Conservation (phyloP, 1,284 basidiomycete genomes). For the Coniferiporia weirii region DNA sequence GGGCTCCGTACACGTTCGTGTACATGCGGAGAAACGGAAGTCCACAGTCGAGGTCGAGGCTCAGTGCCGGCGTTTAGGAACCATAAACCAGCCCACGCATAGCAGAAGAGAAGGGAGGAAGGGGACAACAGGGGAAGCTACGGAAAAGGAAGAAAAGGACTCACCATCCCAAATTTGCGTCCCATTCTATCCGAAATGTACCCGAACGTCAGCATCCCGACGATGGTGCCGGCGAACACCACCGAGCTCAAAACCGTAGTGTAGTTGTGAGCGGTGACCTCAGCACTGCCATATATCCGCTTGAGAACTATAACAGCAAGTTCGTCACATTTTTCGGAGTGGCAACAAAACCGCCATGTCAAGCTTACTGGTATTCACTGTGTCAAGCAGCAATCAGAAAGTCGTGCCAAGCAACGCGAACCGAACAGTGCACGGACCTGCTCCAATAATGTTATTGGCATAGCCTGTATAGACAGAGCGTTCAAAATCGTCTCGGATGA, state of each 20-base stretch:
- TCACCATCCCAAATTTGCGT: slow-evolving; percentile 83
- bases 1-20: neutral
- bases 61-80: too few species aligned
- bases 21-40: too few species aligned
- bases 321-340: neutral
- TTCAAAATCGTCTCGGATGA: neutral
- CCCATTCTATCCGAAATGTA: slow-evolving; percentile 84
- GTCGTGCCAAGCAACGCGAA: neutral
- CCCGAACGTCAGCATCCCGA: slow-evolving; percentile 76
- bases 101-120: neutral
- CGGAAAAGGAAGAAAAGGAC: slow-evolving; percentile 21
- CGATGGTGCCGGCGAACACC: slow-evolving; percentile 77
- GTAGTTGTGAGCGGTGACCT: slow-evolving; percentile 47
- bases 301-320: slow-evolving; percentile 46
- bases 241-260: slow-evolving; percentile 61
- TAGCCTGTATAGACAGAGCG: slow-evolving; percentile 49
- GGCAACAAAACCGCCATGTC: neutral
- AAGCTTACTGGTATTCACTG: slow-evolving; percentile 59
- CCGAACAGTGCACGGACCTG: slow-evolving; percentile 41
- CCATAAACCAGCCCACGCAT: too few species aligned
- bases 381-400: slow-evolving; percentile 3
- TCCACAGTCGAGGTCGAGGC: too few species aligned
- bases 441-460: slow-evolving; percentile 74
- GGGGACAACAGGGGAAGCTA: slow-evolving; percentile 1
- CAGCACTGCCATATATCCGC: slow-evolving; percentile 55